Conservation (phyloP, 2,329 filamentous ascomycete genomes). For the Sclerotinia borealis region DNA sequence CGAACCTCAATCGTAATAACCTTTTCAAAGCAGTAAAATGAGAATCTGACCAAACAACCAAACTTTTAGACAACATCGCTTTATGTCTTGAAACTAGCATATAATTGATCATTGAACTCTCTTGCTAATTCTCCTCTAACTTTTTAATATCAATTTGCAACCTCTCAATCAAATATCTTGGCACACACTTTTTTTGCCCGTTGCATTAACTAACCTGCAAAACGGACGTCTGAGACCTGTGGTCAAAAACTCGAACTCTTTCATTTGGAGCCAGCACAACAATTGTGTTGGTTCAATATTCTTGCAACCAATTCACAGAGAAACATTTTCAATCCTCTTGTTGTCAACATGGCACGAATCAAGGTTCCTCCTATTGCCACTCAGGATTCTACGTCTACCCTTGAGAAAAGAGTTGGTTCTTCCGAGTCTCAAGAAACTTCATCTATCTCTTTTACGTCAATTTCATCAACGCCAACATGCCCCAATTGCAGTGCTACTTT, state of each 20-base stretch:
- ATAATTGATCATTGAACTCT: neutral
- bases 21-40: constrained; percentile 10
- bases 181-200: neutral
- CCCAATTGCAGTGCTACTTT: constrained; percentile 14
- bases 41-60: constrained; percentile 10
- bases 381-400: constrained; percentile 2
- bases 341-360: constrained; percentile 15
- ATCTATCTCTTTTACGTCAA: constrained; percentile 9
- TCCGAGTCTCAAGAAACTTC: constrained; percentile 13
- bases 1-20: constrained; percentile 4
- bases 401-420: constrained; percentile 9
- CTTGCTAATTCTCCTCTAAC: neutral
- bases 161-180: neutral
- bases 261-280: constrained; percentile 9
- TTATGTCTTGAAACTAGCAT: constrained; percentile 2
- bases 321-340: constrained; percentile 6
- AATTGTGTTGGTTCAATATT: neutral
- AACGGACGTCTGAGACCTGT: constrained; percentile 1
- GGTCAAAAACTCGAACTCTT: constrained; percentile 2
- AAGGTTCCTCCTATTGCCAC: constrained; percentile 14
- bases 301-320: neutral
- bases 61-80: constrained; percentile 4
- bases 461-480: constrained; percentile 12
- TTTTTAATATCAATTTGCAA: neutral
- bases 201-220: neutral